Conservation (phyloP, 805 yeast genomes). For the Candida broadrunensis region DNA sequence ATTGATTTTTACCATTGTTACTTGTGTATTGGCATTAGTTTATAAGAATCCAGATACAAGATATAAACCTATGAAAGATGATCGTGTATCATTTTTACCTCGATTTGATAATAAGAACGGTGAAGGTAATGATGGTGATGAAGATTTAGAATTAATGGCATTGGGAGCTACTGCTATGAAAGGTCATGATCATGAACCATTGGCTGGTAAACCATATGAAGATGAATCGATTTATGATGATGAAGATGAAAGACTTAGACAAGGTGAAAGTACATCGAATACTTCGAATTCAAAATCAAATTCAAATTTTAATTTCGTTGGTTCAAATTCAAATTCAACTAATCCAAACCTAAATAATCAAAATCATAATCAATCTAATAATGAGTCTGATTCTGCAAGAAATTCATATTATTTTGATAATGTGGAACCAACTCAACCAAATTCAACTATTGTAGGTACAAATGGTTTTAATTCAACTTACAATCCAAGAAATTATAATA, state of each 20-base stretch:
- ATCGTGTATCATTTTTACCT: constrained; percentile 92
- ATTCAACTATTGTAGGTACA: constrained; percentile 41
- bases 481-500: background rate
- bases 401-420: constrained; percentile 25
- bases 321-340: background rate
- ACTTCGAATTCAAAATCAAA: background rate
- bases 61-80: constrained; percentile 95
- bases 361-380: background rate
- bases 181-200: constrained; percentile 48
- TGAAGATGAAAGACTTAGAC: background rate
- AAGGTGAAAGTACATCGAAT: background rate
- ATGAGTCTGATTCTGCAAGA: constrained; percentile 8
- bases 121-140: constrained; percentile 22
- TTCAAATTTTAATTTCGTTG: background rate
- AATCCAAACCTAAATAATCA: too few relatives aligned
- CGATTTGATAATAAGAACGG: constrained; percentile 39
- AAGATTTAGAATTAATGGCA: constrained; percentile 65
- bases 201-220: constrained; percentile 9
- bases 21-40: constrained; percentile 79
- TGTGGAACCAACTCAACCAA: constrained; percentile 41
- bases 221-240: constrained; percentile 8
- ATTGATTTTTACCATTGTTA: constrained; percentile 79
- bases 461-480: constrained; percentile 19
- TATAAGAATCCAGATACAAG: constrained; percentile 93
- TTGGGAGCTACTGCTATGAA: constrained; percentile 69